phyloP scores from a whole-genome alignment of 331 rosid species.

The Cydonia oblonga region DNA sequence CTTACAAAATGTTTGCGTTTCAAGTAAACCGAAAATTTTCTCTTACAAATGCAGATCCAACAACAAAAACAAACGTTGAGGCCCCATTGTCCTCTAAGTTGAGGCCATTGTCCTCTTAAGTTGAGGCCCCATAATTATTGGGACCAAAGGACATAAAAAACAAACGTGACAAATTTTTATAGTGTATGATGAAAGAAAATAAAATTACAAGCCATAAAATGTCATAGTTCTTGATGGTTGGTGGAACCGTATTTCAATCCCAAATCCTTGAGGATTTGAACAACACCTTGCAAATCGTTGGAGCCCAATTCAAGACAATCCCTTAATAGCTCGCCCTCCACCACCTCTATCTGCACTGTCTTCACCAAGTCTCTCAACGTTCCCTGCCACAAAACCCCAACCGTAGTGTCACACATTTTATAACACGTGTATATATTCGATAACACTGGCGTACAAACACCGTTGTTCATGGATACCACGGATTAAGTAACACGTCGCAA shows the following conservation, averaged over 20 bases:
- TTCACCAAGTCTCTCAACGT: conserved; percentile 41
- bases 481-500: no score
- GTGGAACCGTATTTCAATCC: conserved; percentile 25
- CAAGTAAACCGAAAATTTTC: no score
- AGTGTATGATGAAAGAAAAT: no score
- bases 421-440: neutral
- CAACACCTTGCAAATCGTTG: conserved; percentile 50
- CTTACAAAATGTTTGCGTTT: no score
- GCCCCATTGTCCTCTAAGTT: neutral
- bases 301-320: conserved; percentile 69
- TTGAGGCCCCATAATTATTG: neutral
- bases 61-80: no score
- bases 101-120: neutral
- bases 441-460: no score
- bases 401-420: neutral
- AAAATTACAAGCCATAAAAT: neutral
- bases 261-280: conserved; percentile 48
- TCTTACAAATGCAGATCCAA: no score
- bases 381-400: conserved; percentile 22
- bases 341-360: conserved; percentile 48
- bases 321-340: conserved; percentile 59
- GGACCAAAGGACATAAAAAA: neutral
- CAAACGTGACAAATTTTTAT: neutral
- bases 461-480: no score
- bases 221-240: conserved; percentile 18